Percentiles rank a stretch among this genome's conserved stretches.
phyloP scores from a whole-genome alignment of 2,329 filamentous ascomycete genomes.

The Ophiosphaerella herpotricha region DNA sequence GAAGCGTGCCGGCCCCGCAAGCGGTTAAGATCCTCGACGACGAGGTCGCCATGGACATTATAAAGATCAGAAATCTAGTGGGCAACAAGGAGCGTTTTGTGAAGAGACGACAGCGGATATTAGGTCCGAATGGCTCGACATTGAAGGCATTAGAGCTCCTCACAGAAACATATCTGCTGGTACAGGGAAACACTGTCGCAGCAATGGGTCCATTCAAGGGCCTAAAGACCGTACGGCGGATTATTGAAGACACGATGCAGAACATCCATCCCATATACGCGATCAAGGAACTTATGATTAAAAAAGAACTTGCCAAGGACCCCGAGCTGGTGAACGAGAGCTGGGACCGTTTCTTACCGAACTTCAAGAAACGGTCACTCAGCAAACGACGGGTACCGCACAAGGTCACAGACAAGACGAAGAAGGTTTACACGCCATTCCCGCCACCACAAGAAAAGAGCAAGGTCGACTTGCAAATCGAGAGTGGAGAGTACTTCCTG shows the following conservation, averaged over 20 bases:
- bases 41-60: constrained; percentile 87
- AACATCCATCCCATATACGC: constrained; percentile 91
- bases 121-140: constrained; percentile 89
- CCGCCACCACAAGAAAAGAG: constrained; percentile 96
- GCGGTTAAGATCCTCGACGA: constrained; percentile 95
- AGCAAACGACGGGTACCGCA: constrained; percentile 80
- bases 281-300: constrained; percentile 96
- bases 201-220: constrained; percentile 93
- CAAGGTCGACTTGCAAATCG: constrained; percentile 97
- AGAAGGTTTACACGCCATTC: constrained; percentile 97
- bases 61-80: constrained; percentile 91
- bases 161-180: constrained; percentile 84
- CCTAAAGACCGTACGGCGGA: constrained; percentile 85
- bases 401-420: constrained; percentile 89
- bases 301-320: constrained; percentile 87
- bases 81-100: constrained; percentile 94
- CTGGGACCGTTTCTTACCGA: constrained; percentile 94
- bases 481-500: constrained; percentile 95
- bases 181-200: constrained; percentile 94
- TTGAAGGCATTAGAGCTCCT: constrained; percentile 92
- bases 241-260: constrained; percentile 90
- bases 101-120: constrained; percentile 88
- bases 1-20: constrained; percentile 84
- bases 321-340: constrained; percentile 83
- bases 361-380: constrained; percentile 93